Base-by-base conservation (phyloP, 2,329 filamentous ascomycete species). In the Epichloe brachyelytri region DNA sequence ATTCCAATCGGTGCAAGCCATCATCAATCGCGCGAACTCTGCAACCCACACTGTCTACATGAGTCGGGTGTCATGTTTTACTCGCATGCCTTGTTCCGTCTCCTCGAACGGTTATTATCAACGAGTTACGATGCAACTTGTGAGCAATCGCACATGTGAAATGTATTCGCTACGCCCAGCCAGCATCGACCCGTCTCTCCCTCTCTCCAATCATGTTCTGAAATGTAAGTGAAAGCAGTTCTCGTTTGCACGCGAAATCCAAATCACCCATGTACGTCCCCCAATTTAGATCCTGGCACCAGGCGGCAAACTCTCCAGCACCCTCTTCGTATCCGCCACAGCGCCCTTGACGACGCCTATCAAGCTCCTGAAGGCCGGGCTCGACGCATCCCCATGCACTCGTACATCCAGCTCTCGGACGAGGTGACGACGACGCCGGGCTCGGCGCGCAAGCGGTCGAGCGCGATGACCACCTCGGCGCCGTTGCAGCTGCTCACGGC, bases 351-450 rank as follows among this genome's bases (percentile, higher is more conserved):
- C 86, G 51, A 96, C 62, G 50, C 73, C 75, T 55, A 86, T 83
- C 45, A 96, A 74, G 22, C 73, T 74, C 69, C 78, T 85, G 64
- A 96, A 96, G 68, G 83, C 80, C 1, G 74, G 68, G 59, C 83
- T 79, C 12, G 70, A 75, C 6, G 91, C 88, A 70, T 96, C 90
- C 17, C 88, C 71, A 96, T 78, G 60, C 82, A 81, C 73, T 97
- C 90, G 69, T 94, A 97, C 63, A 96, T 70, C 70, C 86, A 84
- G 67, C 86, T 86, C 78, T 97, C 91, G 66, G 86, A 93, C 22
- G 84, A 88, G 17, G 89, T 95, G 34, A 97, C 82, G 3, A 79
- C 71, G 37, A 83, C 86, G 1, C 90, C 90, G 2, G 57, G 58
- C 57, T 85, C 88, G 57, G 77, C 75, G 58, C 88, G 74, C 69